A percentile compares a stretch with the other conserved stretches of the same genome.
Evolutionary conservation across 2,329 filamentous ascomycete species (phyloP).

Genomic region (Clarireedia sp.): DNA sequence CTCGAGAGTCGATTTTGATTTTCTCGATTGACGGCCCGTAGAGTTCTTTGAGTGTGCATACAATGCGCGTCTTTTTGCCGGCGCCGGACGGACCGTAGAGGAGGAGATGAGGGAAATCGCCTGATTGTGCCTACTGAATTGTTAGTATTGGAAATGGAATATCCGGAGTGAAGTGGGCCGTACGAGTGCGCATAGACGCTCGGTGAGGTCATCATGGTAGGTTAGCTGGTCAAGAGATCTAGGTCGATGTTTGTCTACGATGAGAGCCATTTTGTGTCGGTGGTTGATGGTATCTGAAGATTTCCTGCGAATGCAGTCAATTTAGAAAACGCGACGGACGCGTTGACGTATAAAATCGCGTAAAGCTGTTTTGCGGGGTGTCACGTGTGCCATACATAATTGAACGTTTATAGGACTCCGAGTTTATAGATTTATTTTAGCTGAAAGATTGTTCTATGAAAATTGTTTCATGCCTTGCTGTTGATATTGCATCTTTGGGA

Average conservation of each 20-base stretch:
- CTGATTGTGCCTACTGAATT: slow-evolving; percentile 70
- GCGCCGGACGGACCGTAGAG: slow-evolving; percentile 95
- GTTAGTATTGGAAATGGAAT: background rate
- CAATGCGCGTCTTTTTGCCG: slow-evolving; percentile 95
- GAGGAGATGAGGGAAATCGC: slow-evolving; percentile 95
- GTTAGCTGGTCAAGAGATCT: slow-evolving; percentile 69
- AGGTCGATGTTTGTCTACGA: slow-evolving; percentile 65
- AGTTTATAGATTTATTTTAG: too few relatives aligned
- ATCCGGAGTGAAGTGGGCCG: slow-evolving; percentile 22
- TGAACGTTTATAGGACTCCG: too few relatives aligned
- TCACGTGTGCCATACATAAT: background rate
- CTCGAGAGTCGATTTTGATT: slow-evolving; percentile 97
- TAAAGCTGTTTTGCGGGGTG: slow-evolving; percentile 11
- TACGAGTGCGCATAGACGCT: slow-evolving; percentile 79
- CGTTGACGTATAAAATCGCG: slow-evolving; percentile 2
- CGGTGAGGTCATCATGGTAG: slow-evolving; percentile 84
- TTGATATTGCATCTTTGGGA: background rate
- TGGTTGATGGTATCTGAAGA: background rate
- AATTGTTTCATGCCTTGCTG: background rate
- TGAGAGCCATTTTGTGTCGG: slow-evolving; percentile 48
- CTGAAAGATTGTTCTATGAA: too few relatives aligned
- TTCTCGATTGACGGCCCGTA: slow-evolving; percentile 97
- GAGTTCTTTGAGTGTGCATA: slow-evolving; percentile 88
- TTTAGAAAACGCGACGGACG: slow-evolving; percentile 3
- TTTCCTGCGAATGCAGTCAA: background rate